Evolutionary conservation across 768 basidiomycete species (phyloP), one percentile per base, ranked within the genome.

Genomic region (Harrya chromipes): DNA sequence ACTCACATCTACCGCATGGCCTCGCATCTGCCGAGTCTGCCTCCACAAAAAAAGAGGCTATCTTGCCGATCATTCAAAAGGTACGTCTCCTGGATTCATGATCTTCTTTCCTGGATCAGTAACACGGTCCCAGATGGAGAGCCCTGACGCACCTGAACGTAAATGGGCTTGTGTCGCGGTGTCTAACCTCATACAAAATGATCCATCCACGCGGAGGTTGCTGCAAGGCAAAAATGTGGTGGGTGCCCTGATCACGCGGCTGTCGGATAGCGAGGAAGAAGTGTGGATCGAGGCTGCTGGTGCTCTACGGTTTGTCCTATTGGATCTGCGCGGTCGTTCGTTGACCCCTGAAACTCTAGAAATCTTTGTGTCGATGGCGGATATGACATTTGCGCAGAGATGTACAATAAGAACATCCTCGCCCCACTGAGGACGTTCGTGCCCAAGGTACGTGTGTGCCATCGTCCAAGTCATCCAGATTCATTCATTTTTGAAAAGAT

Each of bases 81-180:
- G 94, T 93, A 44, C 6, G 43, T 49, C 48, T 63, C 54, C 29
- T 27, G 24, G 9, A 19, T 17, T 27, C 52, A 23, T 27, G 27
- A 23, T 4, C 35, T 10, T 19, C 13, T 20, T 9, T 45, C 16
- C 45, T 39, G 37, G 47, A 26, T 42, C 43, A 40, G 36, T 35
- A 24, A 47, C 50, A 39, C 42, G 40, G 40, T 16, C 23, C 14
- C 56, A 91, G 89, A 84, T 93, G 77, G 81, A 84, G 60, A 83
- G 84, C 66, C 58, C 81, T 6, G 91, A 95, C 57, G 75, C 79
- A 8, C 70, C 78, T 1, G 94, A 97, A 56, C 82, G 94, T 46
- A 90, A 91, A 65, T 97, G 92, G 94, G 92, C 94, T 4, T 95
- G 94, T 65, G 92, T 94, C 20, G 93, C 94, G 1, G 87, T 95